Evolutionary conservation across 257 asterid species (phyloP).

Genomic region (Eustoma russellianum): DNA sequence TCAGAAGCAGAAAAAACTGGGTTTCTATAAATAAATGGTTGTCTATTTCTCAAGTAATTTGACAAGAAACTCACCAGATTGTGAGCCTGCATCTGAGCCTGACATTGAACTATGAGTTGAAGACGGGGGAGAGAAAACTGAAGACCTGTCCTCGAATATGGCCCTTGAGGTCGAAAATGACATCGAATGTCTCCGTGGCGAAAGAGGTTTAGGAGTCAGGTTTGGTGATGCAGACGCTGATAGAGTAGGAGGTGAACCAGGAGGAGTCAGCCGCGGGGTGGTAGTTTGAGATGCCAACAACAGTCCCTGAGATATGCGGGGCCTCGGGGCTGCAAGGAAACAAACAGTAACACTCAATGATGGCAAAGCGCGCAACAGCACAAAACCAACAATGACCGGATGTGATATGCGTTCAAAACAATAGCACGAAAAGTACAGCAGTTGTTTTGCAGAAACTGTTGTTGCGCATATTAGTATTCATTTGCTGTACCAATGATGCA

Average conservation of each 20-base stretch:
- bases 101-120: slow-evolving; percentile 63
- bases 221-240: slow-evolving; percentile 82
- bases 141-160: slow-evolving; percentile 59
- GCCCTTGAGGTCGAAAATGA: slow-evolving; percentile 66
- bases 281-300: slow-evolving; percentile 69
- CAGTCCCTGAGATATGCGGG: slow-evolving; percentile 50
- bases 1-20: neutral
- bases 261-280: slow-evolving; percentile 85
- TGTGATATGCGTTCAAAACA: too few relatives aligned
- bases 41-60: neutral
- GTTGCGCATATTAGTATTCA: too few relatives aligned
- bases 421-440: too few relatives aligned
- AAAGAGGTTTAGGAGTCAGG: slow-evolving; percentile 59
- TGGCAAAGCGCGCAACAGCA: too few relatives aligned
- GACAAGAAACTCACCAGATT: slow-evolving; percentile 43
- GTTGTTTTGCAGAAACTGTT: too few relatives aligned
- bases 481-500: too few relatives aligned
- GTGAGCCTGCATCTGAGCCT: slow-evolving; percentile 65
- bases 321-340: slow-evolving; percentile 30
- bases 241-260: slow-evolving; percentile 73
- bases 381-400: too few relatives aligned
- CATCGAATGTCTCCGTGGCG: slow-evolving; percentile 82
- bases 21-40: neutral
- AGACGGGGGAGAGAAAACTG: slow-evolving; percentile 37
- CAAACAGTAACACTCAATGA: neutral